Evolutionary conservation across 2,329 filamentous ascomycete species (phyloP).

Genomic region (Colletotrichum brevisporum): DNA sequence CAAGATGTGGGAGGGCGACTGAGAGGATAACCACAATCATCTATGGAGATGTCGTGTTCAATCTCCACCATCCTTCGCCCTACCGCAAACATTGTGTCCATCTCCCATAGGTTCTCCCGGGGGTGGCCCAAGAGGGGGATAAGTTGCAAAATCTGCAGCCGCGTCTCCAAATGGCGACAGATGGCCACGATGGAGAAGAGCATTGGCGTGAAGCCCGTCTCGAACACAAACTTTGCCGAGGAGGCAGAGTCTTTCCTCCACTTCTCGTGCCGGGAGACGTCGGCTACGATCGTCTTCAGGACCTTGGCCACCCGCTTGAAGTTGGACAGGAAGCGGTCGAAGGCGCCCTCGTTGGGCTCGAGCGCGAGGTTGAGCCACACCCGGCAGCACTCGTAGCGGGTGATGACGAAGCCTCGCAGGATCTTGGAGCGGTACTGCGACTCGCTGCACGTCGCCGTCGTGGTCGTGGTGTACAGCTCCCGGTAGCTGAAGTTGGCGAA

Average conservation of each 20-base stretch:
- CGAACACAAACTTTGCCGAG: slow-evolving; percentile 30
- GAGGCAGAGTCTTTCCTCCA: neutral
- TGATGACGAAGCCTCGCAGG: slow-evolving; percentile 19
- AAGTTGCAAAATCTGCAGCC: slow-evolving; percentile 22
- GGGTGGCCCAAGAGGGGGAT: slow-evolving; percentile 28
- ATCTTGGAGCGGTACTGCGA: slow-evolving; percentile 37
- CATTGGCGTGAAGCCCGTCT: slow-evolving; percentile 35
- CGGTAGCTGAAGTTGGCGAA: slow-evolving; percentile 49
- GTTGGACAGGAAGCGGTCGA: slow-evolving; percentile 26
- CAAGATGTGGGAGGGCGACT: neutral
- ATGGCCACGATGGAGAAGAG: slow-evolving; percentile 26
- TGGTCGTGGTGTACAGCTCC: slow-evolving; percentile 49
- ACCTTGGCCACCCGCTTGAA: slow-evolving; percentile 17
- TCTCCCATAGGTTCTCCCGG: slow-evolving; percentile 33
- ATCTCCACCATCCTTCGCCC: slow-evolving; percentile 31
- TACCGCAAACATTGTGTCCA: slow-evolving; percentile 28
- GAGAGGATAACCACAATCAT: slow-evolving; percentile 3
- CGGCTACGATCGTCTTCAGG: neutral
- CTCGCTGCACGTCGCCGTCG: slow-evolving; percentile 39
- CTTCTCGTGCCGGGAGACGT: neutral
- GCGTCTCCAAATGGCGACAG: slow-evolving; percentile 32
- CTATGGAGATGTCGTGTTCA: slow-evolving; percentile 32
- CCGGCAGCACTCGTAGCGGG: slow-evolving; percentile 36
- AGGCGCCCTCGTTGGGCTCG: slow-evolving; percentile 45
- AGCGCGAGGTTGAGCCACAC: slow-evolving; percentile 49